A percentile compares a stretch with the other conserved stretches of the same genome.
Conservation (phyloP, 129 eudicot species). For the Helichrysum umbraculigerum region DNA sequence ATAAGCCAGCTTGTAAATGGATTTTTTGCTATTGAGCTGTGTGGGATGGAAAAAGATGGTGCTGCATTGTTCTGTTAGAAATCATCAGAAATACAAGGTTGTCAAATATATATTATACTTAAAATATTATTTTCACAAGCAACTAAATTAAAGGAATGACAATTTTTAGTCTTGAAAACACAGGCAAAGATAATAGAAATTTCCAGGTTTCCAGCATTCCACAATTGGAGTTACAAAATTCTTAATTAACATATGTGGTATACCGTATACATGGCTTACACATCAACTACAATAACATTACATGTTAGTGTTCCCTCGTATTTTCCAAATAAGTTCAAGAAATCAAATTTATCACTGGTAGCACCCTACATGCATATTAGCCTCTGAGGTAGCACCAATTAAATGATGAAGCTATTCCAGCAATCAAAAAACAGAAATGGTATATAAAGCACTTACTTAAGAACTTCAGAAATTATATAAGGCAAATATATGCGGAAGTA, state of each 20-base stretch:
- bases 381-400: not conserved
- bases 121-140: constrained; percentile 8
- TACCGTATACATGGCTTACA: not conserved
- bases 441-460: not conserved
- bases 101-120: constrained; percentile 20
- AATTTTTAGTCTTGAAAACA: not conserved
- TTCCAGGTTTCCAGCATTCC: constrained; percentile 9
- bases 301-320: not conserved
- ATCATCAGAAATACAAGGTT: constrained; percentile 21
- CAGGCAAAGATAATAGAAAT: constrained; percentile 8
- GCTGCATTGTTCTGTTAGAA: constrained; percentile 56
- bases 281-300: constrained; percentile 13
- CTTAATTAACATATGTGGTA: not conserved
- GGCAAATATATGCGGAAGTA: constrained; percentile 4
- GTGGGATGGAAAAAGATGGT: constrained; percentile 71
- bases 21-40: constrained; percentile 62
- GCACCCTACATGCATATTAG: too few relatives aligned
- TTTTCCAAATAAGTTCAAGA: constrained; percentile 9
- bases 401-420: too few relatives aligned
- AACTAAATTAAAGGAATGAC: constrained; percentile 11
- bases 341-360: not conserved
- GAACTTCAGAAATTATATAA: not conserved
- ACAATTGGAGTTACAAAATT: constrained; percentile 13
- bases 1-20: constrained; percentile 85
- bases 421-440: not conserved